Percentiles rank a stretch among this genome's conserved stretches.
Evolutionary conservation across 805 yeast species (phyloP).

Genomic region (Pichia nanzhaoensis): DNA sequence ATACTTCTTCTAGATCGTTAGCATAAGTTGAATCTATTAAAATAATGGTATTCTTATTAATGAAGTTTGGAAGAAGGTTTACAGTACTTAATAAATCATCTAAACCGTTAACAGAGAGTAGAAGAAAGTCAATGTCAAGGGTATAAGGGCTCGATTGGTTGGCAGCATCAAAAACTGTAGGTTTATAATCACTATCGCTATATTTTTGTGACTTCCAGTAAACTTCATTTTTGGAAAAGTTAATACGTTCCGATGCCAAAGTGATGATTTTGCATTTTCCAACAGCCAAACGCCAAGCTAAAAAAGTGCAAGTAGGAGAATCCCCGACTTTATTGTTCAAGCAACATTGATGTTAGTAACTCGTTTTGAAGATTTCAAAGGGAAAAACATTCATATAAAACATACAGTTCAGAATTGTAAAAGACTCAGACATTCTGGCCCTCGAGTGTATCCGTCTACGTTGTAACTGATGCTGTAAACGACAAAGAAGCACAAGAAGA

Average conservation of each 20-base stretch:
- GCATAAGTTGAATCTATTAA: slow-evolving; percentile 24
- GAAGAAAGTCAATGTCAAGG: slow-evolving; percentile 17
- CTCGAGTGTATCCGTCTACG: too few relatives aligned
- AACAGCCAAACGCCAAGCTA: slow-evolving; percentile 26
- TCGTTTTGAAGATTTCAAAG: neutral
- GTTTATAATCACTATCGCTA: slow-evolving; percentile 3
- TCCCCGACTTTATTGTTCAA: slow-evolving; percentile 23
- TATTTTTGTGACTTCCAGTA: slow-evolving; percentile 13
- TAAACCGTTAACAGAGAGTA: slow-evolving; percentile 16
- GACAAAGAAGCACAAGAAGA: neutral
- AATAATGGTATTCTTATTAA: slow-evolving; percentile 19
- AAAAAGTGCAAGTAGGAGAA: slow-evolving; percentile 24
- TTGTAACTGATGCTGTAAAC: too few relatives aligned
- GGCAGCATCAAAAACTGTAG: neutral
- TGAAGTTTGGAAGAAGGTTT: slow-evolving; percentile 5
- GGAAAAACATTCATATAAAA: neutral
- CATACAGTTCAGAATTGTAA: slow-evolving; percentile 13
- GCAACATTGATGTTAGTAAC: slow-evolving; percentile 1
- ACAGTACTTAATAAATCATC: slow-evolving; percentile 10
- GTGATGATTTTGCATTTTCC: slow-evolving; percentile 15
- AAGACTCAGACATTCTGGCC: slow-evolving; percentile 4
- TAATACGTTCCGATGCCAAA: slow-evolving; percentile 10
- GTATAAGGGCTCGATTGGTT: neutral
- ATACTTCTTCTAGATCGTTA: slow-evolving; percentile 17
- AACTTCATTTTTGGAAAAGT: neutral